Evolutionary conservation across 345 rosid species (phyloP).

Genomic region (Laguncularia racemosa): DNA sequence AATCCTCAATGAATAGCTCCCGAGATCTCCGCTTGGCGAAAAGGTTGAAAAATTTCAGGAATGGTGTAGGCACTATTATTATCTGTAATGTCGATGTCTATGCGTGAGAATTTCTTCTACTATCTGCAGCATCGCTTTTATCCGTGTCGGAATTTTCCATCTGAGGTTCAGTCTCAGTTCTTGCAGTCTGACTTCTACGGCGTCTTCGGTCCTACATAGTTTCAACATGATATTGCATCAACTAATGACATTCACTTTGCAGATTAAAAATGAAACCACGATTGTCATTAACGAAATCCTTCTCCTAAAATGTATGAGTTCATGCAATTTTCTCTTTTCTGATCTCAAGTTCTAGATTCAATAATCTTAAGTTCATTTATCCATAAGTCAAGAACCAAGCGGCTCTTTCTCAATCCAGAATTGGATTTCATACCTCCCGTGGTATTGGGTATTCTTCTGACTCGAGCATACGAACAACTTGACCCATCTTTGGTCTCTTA

Average conservation of each 20-base stretch:
- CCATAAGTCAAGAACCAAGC: no score
- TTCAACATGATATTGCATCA: neutral
- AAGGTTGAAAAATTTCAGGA: no score
- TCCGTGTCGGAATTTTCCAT: slow-evolving; percentile 13
- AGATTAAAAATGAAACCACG: neutral
- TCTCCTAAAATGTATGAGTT: neutral
- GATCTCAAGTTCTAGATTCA: neutral
- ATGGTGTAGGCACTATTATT: no score
- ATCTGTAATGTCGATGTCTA: neutral
- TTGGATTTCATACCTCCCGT: slow-evolving; percentile 11
- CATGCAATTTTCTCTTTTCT: neutral
- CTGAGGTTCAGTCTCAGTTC: slow-evolving; percentile 6
- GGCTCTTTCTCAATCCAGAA: neutral
- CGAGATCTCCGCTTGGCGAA: no score
- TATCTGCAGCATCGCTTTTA: slow-evolving; percentile 11
- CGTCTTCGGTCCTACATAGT: slow-evolving; percentile 12
- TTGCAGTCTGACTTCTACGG: slow-evolving; percentile 7
- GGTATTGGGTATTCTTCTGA: slow-evolving; percentile 18
- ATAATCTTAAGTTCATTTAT: neutral
- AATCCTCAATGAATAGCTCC: no score
- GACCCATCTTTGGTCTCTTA: slow-evolving; percentile 16
- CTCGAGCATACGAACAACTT: slow-evolving; percentile 16
- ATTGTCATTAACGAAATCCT: neutral
- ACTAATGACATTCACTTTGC: no score
- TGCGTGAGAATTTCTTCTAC: slow-evolving; percentile 4